phyloP scores from a whole-genome alignment of 2,329 filamentous ascomycete genomes.

The Trichoderma oligosporum region DNA sequence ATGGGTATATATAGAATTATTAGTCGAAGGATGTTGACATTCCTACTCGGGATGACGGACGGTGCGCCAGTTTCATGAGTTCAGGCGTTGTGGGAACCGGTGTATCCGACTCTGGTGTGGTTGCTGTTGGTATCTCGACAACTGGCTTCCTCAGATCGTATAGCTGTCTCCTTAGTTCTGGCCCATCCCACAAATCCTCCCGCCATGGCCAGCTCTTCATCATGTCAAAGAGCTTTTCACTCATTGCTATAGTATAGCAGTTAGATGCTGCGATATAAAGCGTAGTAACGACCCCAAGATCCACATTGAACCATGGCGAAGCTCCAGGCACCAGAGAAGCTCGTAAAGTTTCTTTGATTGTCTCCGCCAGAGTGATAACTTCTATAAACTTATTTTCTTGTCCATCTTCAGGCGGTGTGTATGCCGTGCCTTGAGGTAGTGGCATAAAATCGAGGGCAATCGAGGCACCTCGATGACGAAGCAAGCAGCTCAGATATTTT shows the following conservation, averaged over 20 bases:
- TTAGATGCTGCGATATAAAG: constrained; percentile 19
- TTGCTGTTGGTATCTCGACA: constrained; percentile 3
- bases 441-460: constrained; percentile 9
- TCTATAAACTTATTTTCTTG: constrained; percentile 17
- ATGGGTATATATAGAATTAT: neutral
- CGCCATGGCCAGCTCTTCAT: constrained; percentile 21
- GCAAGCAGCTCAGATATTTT: constrained; percentile 12
- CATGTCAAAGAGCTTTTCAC: constrained; percentile 14
- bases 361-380: constrained; percentile 16
- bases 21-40: neutral
- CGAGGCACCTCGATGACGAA: constrained; percentile 17
- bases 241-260: constrained; percentile 17
- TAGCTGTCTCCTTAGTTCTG: constrained; percentile 20
- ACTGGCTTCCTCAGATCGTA: constrained; percentile 12
- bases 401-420: constrained; percentile 7
- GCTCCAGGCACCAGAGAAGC: neutral
- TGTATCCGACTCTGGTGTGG: constrained; percentile 5
- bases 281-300: constrained; percentile 22
- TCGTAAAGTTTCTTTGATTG: constrained; percentile 5
- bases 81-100: constrained; percentile 10
- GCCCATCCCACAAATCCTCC: constrained; percentile 25
- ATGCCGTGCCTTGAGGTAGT: neutral
- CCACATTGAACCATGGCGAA: constrained; percentile 18
- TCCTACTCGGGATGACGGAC: constrained; percentile 1
- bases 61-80: constrained; percentile 9